Evolutionary conservation across 2,329 filamentous ascomycete genomes (phyloP).

Genomic region (Beauveria caledonica): DNA sequence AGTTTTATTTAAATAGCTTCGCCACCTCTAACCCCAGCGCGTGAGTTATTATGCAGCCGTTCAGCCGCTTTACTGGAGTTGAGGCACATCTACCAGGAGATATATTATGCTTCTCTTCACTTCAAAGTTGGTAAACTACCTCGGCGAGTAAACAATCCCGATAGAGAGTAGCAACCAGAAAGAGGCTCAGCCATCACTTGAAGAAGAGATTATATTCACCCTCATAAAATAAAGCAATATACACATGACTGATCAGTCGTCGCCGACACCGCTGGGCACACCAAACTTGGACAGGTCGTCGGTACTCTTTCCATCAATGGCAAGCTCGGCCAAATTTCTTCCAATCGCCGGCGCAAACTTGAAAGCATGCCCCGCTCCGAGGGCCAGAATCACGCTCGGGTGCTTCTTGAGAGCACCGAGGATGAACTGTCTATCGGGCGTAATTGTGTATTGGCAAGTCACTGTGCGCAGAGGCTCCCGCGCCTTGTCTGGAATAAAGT

Average conservation of each 20-base stretch:
- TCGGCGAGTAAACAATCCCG: too few species aligned
- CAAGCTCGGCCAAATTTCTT: conserved; percentile 18
- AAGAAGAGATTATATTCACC: too few species aligned
- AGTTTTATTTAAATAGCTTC: too few species aligned
- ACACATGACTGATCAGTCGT: not conserved
- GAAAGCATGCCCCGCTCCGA: conserved; percentile 18
- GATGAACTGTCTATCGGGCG: conserved; percentile 18
- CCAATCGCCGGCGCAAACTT: conserved; percentile 21
- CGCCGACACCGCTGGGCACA: not conserved
- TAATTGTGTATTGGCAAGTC: conserved; percentile 20
- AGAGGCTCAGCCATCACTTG: too few species aligned
- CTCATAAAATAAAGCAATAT: too few species aligned
- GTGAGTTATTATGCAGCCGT: too few species aligned
- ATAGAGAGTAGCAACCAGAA: too few species aligned
- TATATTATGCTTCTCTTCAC: too few species aligned
- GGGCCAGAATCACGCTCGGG: conserved; percentile 14
- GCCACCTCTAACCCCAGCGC: too few species aligned
- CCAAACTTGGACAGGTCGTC: conserved; percentile 16
- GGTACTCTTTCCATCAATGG: conserved; percentile 17
- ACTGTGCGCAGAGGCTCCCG: conserved; percentile 17
- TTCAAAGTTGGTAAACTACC: too few species aligned
- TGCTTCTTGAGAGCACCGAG: conserved; percentile 16
- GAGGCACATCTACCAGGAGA: too few species aligned
- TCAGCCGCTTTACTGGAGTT: too few species aligned
- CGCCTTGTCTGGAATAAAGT: not conserved